Conservation (phyloP, 306 rosid species). For the Prosopis cineraria region DNA sequence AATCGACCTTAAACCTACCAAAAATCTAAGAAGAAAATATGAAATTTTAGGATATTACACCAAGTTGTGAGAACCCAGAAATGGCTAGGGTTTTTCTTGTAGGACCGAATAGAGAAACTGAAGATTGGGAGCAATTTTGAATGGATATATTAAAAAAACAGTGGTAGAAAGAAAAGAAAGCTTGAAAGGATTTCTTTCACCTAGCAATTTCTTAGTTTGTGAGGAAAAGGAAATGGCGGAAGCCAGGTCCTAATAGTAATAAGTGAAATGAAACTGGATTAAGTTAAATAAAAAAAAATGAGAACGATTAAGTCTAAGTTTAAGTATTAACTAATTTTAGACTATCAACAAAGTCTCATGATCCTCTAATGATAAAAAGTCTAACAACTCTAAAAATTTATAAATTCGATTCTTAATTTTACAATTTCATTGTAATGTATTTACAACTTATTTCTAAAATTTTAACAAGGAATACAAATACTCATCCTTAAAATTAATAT, state of each 20-base stretch:
- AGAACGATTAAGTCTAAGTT: no score
- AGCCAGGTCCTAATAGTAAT: not conserved
- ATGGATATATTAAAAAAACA: slow-evolving; percentile 32
- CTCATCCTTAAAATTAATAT: no score
- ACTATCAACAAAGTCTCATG: no score
- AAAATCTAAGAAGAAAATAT: not conserved
- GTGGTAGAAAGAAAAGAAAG: not conserved
- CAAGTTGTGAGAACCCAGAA: not conserved
- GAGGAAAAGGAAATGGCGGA: not conserved
- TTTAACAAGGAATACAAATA: no score
- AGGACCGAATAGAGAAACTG: not conserved
- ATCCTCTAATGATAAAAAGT: no score
- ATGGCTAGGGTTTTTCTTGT: slow-evolving; percentile 12
- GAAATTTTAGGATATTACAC: slow-evolving; percentile 14
- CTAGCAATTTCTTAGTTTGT: not conserved
- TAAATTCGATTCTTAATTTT: no score
- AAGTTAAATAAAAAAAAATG: no score
- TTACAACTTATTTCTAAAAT: no score
- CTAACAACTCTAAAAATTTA: no score
- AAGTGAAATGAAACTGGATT: not conserved
- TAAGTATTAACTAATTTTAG: no score
- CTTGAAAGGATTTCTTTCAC: not conserved
- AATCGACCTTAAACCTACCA: slow-evolving; percentile 6
- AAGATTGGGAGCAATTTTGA: slow-evolving; percentile 11
- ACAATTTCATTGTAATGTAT: no score